These are phyloP conservation scores for Diaporthe sp. DNA, from an alignment of 2,329 filamentous ascomycete species.

Conservation along the genomic window DNA sequence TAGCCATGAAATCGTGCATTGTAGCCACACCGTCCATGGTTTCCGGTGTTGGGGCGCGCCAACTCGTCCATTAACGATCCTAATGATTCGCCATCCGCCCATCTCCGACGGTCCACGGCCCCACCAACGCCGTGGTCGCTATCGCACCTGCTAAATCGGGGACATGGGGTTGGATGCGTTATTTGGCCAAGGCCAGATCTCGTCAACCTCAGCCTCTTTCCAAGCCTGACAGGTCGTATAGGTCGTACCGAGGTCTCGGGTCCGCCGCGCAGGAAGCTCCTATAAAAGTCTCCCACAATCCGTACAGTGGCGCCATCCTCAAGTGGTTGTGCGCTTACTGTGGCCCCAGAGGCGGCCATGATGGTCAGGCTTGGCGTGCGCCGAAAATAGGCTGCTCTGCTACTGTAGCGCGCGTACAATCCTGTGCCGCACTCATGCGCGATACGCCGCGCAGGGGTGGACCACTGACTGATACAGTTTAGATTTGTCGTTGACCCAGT, in stretches of 20 bases:
- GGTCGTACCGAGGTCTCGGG: not conserved
- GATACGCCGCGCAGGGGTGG: conserved; percentile 10
- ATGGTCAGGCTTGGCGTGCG: conserved; percentile 2
- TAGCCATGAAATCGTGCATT: not conserved
- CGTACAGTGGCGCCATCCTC: conserved; percentile 1
- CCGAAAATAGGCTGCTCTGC: conserved; percentile 21
- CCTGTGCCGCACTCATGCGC: conserved; percentile 22
- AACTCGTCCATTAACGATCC: conserved; percentile 8
- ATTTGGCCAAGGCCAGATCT: not conserved
- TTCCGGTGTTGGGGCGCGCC: not conserved
- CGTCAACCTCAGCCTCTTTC: not conserved
- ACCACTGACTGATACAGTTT: not conserved
- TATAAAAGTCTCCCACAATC: not conserved
- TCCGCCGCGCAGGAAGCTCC: not conserved
- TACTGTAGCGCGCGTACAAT: not conserved
- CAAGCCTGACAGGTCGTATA: not conserved
- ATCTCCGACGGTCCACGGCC: conserved; percentile 28
- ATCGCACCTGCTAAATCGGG: not conserved
- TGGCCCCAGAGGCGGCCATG: not conserved
- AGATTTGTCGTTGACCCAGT: not conserved
- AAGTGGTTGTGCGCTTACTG: conserved; percentile 16
- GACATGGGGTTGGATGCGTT: not conserved
- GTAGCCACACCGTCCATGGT: not conserved
- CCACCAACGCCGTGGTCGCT: not conserved
- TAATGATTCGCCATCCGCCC: conserved; percentile 15